phyloP scores from a whole-genome alignment of 2,329 filamentous ascomycete species.

The Fusarium dlaminii region DNA sequence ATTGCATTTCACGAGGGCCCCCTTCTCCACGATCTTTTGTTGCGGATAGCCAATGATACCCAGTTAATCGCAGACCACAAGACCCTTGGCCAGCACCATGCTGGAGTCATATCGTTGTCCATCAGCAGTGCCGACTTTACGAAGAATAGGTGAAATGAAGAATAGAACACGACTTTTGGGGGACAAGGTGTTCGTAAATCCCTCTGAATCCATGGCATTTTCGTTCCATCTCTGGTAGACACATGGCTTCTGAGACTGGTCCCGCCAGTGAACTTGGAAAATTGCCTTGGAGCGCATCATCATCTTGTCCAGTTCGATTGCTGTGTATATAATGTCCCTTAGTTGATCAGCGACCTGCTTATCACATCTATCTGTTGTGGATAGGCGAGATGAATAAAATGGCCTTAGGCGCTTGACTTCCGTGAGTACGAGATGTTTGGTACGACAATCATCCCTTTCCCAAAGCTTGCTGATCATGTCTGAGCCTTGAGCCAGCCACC shows the following conservation, averaged over 20 bases:
- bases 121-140: constrained; percentile 7
- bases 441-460: fast-evolving
- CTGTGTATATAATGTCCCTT: neutral
- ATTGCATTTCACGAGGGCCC: too few relatives aligned
- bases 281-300: constrained; percentile 18
- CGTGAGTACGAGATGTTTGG: fast-evolving
- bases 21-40: neutral
- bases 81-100: constrained; percentile 1
- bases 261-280: neutral
- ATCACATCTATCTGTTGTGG: fast-evolving
- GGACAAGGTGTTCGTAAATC: fast-evolving
- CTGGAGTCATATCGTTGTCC: neutral
- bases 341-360: neutral
- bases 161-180: neutral
- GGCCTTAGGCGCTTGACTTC: neutral
- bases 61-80: constrained; percentile 22
- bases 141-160: constrained; percentile 1
- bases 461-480: neutral
- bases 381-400: fast-evolving
- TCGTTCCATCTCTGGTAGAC: neutral
- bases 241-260: fast-evolving
- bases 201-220: neutral
- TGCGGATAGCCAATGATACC: too few relatives aligned
- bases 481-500: constrained; percentile 21
- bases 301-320: constrained; percentile 14